Percentiles rank a stretch among this genome's conserved stretches.
Evolutionary conservation across 2,329 filamentous ascomycete genomes (phyloP).

Genomic region (Calonectria hongkongensis): DNA sequence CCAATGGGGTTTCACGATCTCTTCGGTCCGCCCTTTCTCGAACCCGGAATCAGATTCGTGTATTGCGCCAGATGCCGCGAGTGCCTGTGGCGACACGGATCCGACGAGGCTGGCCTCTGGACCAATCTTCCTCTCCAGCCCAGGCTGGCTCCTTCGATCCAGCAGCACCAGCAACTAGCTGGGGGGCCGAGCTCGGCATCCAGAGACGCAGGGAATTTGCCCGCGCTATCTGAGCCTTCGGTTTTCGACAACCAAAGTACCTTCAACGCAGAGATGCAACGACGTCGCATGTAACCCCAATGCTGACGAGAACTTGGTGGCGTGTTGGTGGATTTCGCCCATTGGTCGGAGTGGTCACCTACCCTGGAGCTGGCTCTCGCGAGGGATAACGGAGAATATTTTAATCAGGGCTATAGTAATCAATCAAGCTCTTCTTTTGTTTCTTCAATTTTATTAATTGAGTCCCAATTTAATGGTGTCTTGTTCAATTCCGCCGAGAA

Average conservation of each 20-base stretch:
- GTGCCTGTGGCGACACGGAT: background rate
- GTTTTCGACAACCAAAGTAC: constrained; percentile 6
- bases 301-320: background rate
- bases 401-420: too few relatives aligned
- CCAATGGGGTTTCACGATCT: constrained; percentile 11
- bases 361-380: too few relatives aligned
- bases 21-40: background rate
- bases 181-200: background rate
- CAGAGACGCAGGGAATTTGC: background rate
- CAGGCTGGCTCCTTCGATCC: background rate
- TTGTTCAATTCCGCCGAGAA: too few relatives aligned
- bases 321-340: too few relatives aligned
- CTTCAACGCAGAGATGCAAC: background rate
- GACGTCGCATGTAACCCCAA: background rate
- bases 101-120: background rate
- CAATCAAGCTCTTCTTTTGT: background rate
- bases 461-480: too few relatives aligned
- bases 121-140: background rate
- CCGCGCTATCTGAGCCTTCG: background rate
- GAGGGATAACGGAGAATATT: too few relatives aligned
- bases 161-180: background rate
- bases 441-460: too few relatives aligned
- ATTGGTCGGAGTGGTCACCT: too few relatives aligned
- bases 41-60: constrained; percentile 6
- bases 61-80: constrained; percentile 21